These are phyloP conservation scores for Chiua sp. DNA, from an alignment of 1,284 basidiomycete species.

Conservation along the genomic window DNA sequence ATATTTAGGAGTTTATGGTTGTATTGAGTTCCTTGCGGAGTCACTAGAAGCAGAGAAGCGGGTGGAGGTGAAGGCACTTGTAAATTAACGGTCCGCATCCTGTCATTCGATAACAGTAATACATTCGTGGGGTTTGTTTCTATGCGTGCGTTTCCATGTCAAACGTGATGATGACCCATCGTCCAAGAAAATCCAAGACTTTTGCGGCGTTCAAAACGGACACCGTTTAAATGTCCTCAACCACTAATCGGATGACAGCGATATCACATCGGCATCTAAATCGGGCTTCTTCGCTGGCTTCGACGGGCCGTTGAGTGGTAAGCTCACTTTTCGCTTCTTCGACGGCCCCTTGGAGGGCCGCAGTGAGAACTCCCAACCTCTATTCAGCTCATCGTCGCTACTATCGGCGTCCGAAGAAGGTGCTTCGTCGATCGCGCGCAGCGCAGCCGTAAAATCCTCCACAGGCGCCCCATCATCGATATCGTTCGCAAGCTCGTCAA, in stretches of 20 bases:
- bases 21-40: neutral
- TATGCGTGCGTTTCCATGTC: neutral
- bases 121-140: neutral
- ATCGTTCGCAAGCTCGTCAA: conserved; percentile 23
- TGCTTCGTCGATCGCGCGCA: conserved; percentile 23
- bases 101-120: neutral
- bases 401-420: conserved; percentile 19
- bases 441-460: conserved; percentile 31
- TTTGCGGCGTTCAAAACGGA: neutral
- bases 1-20: neutral
- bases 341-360: conserved; percentile 7
- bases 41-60: neutral
- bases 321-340: conserved; percentile 25
- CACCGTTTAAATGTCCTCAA: neutral
- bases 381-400: conserved; percentile 33
- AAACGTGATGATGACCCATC: neutral
- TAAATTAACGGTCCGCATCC: neutral
- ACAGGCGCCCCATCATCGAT: conserved; percentile 11
- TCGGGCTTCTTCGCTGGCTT: neutral
- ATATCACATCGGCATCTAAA: conserved; percentile 34
- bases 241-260: conserved; percentile 35
- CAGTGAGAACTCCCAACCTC: conserved; percentile 33
- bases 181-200: neutral
- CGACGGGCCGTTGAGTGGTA: neutral
- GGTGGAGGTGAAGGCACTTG: no score